These are phyloP conservation scores for Gossypium sturtianum DNA, from an alignment of 345 rosid species.

Conservation along the genomic window DNA sequence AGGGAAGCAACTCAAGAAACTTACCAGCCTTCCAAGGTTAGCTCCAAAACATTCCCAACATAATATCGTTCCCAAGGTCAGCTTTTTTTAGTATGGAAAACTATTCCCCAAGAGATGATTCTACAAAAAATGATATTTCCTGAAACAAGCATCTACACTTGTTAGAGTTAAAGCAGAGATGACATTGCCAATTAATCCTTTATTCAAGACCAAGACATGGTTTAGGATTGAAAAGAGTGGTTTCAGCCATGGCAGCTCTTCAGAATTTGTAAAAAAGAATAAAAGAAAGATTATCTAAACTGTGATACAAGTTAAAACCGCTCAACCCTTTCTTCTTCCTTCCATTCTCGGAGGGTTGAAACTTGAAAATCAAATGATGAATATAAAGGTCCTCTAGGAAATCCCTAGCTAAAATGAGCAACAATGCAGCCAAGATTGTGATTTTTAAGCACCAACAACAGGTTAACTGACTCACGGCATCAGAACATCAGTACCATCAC, in stretches of 20 bases:
- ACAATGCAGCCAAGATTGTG: not conserved
- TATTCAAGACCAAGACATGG: too few relatives aligned
- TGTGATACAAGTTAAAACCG: not conserved
- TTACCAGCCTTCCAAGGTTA: too few relatives aligned
- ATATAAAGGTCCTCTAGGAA: not conserved
- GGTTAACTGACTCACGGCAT: not conserved
- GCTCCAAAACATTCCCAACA: too few relatives aligned
- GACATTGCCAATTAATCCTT: too few relatives aligned
- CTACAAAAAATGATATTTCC: too few relatives aligned
- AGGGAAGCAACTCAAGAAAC: too few relatives aligned
- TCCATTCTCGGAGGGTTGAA: not conserved
- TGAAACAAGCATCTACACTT: too few relatives aligned
- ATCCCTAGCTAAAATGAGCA: not conserved
- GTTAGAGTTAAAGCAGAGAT: too few relatives aligned
- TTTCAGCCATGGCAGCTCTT: not conserved
- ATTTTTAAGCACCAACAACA: not conserved
- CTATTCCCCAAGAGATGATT: too few relatives aligned
- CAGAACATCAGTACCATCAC: conserved; percentile 8
- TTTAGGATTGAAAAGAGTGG: not conserved
- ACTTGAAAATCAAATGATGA: not conserved
- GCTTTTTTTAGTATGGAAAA: too few relatives aligned
- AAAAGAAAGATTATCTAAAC: not conserved
- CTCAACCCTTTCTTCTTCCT: not conserved
- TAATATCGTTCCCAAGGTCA: too few relatives aligned
- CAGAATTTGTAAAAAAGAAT: not conserved